Evolutionary conservation across 768 basidiomycete species (phyloP).

Genomic region (Lactifluus echinatus): DNA sequence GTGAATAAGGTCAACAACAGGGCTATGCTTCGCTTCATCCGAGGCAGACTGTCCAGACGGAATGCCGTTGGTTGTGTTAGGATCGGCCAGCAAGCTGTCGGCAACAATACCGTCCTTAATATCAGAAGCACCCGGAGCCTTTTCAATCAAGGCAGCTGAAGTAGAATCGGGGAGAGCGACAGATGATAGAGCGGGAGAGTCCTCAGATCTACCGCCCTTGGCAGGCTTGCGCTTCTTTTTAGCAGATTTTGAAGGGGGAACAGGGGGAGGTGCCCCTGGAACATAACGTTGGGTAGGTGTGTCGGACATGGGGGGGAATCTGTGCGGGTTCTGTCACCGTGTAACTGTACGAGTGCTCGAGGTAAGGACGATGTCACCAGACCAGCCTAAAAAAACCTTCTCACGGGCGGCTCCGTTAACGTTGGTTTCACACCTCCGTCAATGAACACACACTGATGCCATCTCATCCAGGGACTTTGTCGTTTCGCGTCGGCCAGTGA

Average conservation of each 20-base stretch:
- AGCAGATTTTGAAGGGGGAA: constrained; percentile 49
- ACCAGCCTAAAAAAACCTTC: constrained; percentile 3
- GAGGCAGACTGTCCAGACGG: constrained; percentile 20
- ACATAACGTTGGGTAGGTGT: constrained; percentile 44
- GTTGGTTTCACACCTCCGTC: neutral
- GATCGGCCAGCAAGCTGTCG: constrained; percentile 11
- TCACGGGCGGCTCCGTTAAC: neutral
- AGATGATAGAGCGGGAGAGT: constrained; percentile 21
- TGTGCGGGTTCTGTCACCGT: neutral
- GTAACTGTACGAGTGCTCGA: neutral
- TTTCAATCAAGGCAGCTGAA: constrained; percentile 13
- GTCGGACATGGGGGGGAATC: constrained; percentile 28
- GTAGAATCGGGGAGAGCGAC: constrained; percentile 20
- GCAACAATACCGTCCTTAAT: constrained; percentile 10
- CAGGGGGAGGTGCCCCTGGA: constrained; percentile 68
- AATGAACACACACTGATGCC: too few relatives aligned
- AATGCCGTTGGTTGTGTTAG: constrained; percentile 11
- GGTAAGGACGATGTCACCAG: neutral
- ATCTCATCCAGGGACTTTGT: neutral
- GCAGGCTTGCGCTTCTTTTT: constrained; percentile 61
- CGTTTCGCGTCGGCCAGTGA: neutral
- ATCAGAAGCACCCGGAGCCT: constrained; percentile 10
- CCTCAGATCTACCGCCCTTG: constrained; percentile 32
- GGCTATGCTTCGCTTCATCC: constrained; percentile 46
- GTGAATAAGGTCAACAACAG: constrained; percentile 68